phyloP scores from a whole-genome alignment of 345 rosid species.

The Citrus unshiu region DNA sequence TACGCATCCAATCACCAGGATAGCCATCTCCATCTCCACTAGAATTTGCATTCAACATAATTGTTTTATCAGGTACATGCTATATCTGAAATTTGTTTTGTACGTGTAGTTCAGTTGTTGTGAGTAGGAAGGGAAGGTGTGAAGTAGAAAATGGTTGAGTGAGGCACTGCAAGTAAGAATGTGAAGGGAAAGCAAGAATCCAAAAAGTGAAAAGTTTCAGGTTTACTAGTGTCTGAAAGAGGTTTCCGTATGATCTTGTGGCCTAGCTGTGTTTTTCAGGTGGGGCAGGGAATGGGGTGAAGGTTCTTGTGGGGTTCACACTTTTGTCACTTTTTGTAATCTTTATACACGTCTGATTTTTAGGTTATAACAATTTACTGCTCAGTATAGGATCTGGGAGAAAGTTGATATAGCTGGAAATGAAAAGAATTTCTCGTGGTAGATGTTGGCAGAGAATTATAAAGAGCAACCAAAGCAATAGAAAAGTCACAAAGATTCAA shows the following conservation, averaged over 20 bases:
- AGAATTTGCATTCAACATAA: slow-evolving; percentile 17
- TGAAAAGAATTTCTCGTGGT: not conserved
- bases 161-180: slow-evolving; percentile 17
- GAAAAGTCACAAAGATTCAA: not conserved
- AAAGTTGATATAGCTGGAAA: too few relatives aligned
- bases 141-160: slow-evolving; percentile 15
- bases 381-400: too few relatives aligned
- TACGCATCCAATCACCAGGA: slow-evolving; percentile 46
- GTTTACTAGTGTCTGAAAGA: slow-evolving; percentile 36
- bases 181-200: slow-evolving; percentile 32
- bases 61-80: slow-evolving; percentile 6
- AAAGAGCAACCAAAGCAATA: not conserved
- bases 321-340: slow-evolving; percentile 5
- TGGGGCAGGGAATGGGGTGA: slow-evolving; percentile 12
- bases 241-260: slow-evolving; percentile 48
- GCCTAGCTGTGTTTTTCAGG: slow-evolving; percentile 31
- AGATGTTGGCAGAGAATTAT: not conserved
- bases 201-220: slow-evolving; percentile 30
- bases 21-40: slow-evolving; percentile 1
- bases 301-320: slow-evolving; percentile 16
- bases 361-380: not conserved
- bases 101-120: not conserved
- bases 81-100: not conserved
- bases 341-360: not conserved
- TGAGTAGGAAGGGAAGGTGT: slow-evolving; percentile 7